These are phyloP conservation scores for Fusarium sp. DNA, from an alignment of 2,329 filamentous ascomycete species.

Conservation along the genomic window DNA sequence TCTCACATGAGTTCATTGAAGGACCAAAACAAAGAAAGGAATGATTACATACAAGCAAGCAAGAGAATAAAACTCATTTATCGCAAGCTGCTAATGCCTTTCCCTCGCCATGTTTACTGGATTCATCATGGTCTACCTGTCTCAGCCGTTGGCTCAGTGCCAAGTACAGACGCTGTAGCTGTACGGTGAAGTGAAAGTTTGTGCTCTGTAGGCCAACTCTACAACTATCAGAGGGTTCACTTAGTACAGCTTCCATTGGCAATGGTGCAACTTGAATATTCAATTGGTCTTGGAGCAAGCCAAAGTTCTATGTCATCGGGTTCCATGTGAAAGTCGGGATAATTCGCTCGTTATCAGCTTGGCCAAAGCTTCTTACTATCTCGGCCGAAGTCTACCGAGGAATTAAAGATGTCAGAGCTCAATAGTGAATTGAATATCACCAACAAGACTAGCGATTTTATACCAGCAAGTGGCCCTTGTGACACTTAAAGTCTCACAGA, in stretches of 20 bases:
- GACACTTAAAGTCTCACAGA: not conserved
- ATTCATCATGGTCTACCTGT: not conserved
- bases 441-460: not conserved
- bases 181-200: not conserved
- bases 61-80: conserved; percentile 3
- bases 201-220: not conserved
- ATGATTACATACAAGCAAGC: not conserved
- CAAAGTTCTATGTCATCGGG: not conserved
- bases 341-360: not conserved
- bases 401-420: not conserved
- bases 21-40: not conserved
- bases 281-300: not conserved
- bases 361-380: not conserved
- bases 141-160: not conserved
- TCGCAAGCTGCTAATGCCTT: not conserved
- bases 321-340: not conserved
- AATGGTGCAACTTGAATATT: not conserved
- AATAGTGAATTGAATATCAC: not conserved
- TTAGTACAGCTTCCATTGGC: not conserved
- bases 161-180: not conserved
- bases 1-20: not conserved
- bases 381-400: not conserved
- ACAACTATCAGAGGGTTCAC: not conserved
- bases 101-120: not conserved
- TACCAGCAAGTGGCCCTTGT: too few relatives aligned